These are phyloP conservation scores for Polyplosphaeria fusca DNA, from an alignment of 495 filamentous ascomycete species.

Conservation along the genomic window DNA sequence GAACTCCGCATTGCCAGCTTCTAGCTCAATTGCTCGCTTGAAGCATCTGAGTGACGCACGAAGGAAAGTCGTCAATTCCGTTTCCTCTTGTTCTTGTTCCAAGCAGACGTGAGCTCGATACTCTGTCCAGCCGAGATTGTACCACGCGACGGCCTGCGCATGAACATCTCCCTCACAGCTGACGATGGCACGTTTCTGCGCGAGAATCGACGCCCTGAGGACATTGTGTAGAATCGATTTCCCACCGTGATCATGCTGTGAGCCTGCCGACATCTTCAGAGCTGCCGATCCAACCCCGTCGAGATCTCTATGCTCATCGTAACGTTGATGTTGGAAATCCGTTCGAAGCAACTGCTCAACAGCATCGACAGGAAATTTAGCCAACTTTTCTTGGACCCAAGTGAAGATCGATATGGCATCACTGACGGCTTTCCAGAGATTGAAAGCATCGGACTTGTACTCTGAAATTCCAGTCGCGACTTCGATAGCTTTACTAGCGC, in stretches of 20 bases:
- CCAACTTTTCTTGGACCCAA: constrained; percentile 62
- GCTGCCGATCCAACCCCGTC: constrained; percentile 63
- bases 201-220: constrained; percentile 69
- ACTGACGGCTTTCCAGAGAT: constrained; percentile 90
- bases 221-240: constrained; percentile 48
- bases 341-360: constrained; percentile 56
- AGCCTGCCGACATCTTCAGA: constrained; percentile 28
- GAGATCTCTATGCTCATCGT: constrained; percentile 63
- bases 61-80: constrained; percentile 59
- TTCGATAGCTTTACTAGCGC: constrained; percentile 58
- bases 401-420: constrained; percentile 84
- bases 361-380: constrained; percentile 54
- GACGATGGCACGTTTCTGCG: constrained; percentile 80
- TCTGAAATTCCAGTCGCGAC: constrained; percentile 53
- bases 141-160: constrained; percentile 94
- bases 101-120: constrained; percentile 71
- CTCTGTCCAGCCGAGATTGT: constrained; percentile 94
- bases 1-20: constrained; percentile 93
- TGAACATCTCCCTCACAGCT: constrained; percentile 71
- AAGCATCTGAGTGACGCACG: constrained; percentile 87
- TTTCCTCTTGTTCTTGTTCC: constrained; percentile 40
- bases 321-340: constrained; percentile 46
- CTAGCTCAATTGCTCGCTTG: constrained; percentile 92
- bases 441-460: constrained; percentile 68
- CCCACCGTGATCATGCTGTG: constrained; percentile 45